Percentiles rank a stretch among this genome's conserved stretches.
Evolutionary conservation across 1,284 basidiomycete genomes (phyloP).

Genomic region (Leccinum ponderosum): DNA sequence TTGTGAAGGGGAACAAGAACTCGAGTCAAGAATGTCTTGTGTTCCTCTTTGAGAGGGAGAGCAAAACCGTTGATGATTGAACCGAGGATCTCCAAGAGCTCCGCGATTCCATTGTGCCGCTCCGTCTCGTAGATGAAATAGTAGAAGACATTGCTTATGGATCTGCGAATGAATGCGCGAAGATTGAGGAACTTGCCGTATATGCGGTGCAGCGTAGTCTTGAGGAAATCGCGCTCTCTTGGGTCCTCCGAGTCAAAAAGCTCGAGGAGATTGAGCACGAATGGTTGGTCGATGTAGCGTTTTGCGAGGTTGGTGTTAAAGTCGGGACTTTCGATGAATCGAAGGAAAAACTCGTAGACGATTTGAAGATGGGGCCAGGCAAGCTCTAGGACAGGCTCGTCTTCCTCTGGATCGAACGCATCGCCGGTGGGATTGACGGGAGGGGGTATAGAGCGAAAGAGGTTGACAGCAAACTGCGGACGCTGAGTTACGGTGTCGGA

Average conservation of each 20-base stretch:
- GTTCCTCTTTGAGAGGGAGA: constrained; percentile 97
- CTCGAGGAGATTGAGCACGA: constrained; percentile 95
- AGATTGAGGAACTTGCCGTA: constrained; percentile 99
- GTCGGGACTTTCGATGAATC: constrained; percentile 97
- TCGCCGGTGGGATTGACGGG: constrained; percentile 98
- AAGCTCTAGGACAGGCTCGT: constrained; percentile 97
- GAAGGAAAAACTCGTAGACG: constrained; percentile 99
- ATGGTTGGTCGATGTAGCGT: constrained; percentile 95
- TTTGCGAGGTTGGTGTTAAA: constrained; percentile 99
- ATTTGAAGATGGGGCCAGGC: constrained; percentile 99
- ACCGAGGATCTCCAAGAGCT: constrained; percentile 96
- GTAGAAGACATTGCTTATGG: constrained; percentile 99
- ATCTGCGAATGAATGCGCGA: constrained; percentile 97
- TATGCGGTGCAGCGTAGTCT: constrained; percentile 98
- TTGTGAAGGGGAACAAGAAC: constrained; percentile 98
- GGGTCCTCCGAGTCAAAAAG: constrained; percentile 99
- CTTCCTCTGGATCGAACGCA: constrained; percentile 99
- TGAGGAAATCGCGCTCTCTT: constrained; percentile 98
- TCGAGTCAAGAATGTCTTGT: constrained; percentile 97
- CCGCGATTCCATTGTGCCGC: constrained; percentile 98
- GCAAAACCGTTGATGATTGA: constrained; percentile 99
- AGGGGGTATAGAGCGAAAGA: constrained; percentile 99
- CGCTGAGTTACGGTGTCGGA: constrained; percentile 13
- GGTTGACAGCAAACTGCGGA: constrained; percentile 88
- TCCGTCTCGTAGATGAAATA: constrained; percentile 99